These are phyloP conservation scores for Solanum pinnatisectum DNA, from an alignment of 257 asterid species.

Conservation along the genomic window DNA sequence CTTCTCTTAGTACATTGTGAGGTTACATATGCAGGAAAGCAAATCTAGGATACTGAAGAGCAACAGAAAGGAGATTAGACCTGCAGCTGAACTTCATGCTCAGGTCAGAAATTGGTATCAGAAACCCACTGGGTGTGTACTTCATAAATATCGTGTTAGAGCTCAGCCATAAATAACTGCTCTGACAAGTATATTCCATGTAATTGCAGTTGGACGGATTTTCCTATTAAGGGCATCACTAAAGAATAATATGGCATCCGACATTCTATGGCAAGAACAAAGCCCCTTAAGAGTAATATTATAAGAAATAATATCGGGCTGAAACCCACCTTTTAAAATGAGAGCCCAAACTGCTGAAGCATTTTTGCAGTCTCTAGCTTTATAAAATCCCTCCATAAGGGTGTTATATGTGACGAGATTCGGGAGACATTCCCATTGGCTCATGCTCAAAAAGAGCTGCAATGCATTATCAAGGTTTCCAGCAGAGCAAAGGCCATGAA, in stretches of 20 bases:
- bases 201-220: conserved; percentile 54
- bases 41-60: background rate
- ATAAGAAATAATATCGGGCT: conserved; percentile 77
- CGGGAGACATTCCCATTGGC: conserved; percentile 40
- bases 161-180: conserved; percentile 45
- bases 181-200: conserved; percentile 94
- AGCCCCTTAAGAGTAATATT: conserved; percentile 84
- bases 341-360: conserved; percentile 80
- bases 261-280: conserved; percentile 63
- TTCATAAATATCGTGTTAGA: background rate
- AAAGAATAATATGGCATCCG: conserved; percentile 48
- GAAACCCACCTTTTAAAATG: conserved; percentile 52
- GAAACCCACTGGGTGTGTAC: background rate
- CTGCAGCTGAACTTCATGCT: background rate
- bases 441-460: conserved; percentile 61
- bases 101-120: background rate
- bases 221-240: conserved; percentile 52
- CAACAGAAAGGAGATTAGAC: background rate
- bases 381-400: conserved; percentile 89
- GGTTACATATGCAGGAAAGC: background rate
- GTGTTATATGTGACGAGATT: conserved; percentile 77
- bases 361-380: conserved; percentile 47
- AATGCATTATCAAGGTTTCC: conserved; percentile 48
- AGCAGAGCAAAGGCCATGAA: conserved; percentile 82
- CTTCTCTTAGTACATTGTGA: background rate